These are phyloP conservation scores for Ganoderma meredithae DNA, from an alignment of 1,284 basidiomycete species.

Conservation along the genomic window DNA sequence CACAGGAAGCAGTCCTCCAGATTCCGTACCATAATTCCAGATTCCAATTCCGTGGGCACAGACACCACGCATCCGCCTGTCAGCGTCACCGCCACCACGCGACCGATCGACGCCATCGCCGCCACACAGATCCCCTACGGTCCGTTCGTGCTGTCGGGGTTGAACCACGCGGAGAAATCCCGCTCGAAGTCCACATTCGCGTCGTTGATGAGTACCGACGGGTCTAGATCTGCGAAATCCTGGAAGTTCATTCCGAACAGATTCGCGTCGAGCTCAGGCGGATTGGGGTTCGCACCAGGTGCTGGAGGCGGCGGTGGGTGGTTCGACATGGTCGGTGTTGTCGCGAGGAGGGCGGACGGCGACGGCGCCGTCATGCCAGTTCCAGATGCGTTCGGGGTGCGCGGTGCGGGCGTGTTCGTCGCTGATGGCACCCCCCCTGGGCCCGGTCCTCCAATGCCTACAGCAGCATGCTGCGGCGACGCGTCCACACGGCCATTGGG, in stretches of 20 bases:
- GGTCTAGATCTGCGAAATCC: no score
- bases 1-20: conserved; percentile 14
- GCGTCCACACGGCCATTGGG: conserved; percentile 45
- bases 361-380: conserved; percentile 52
- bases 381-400: conserved; percentile 51
- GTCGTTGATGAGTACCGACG: no score
- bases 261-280: conserved; percentile 46
- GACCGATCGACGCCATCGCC: neutral
- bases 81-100: neutral
- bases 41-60: conserved; percentile 6
- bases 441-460: conserved; percentile 22
- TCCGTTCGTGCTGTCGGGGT: no score
- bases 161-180: no score
- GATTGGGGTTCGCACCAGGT: conserved; percentile 36
- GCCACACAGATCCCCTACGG: no score
- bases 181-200: no score
- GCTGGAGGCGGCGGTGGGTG: conserved; percentile 32
- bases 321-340: conserved; percentile 24
- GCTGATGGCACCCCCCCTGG: conserved; percentile 34
- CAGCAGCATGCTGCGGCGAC: conserved; percentile 55
- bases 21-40: conserved; percentile 6
- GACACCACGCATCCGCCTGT: neutral
- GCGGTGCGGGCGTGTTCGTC: conserved; percentile 50
- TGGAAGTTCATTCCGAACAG: no score
- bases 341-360: conserved; percentile 50